These are phyloP conservation scores for Ricinus communis DNA, from an alignment of 345 rosid genomes.

Conservation along the genomic window DNA sequence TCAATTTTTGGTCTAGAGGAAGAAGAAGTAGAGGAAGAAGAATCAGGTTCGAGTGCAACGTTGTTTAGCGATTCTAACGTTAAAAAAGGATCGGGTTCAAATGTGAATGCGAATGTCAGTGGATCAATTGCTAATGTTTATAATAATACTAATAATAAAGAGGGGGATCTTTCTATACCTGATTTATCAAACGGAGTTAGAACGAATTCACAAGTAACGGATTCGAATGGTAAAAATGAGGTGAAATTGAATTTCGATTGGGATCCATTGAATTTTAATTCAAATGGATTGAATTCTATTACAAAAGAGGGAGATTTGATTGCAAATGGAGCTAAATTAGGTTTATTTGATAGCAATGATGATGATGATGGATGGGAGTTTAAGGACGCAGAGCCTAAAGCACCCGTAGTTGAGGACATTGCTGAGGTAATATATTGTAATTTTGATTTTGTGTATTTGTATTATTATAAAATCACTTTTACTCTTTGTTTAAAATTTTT, in stretches of 20 bases:
- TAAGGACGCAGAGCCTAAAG: constrained; percentile 28
- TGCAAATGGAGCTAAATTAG: constrained; percentile 9
- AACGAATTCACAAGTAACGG: background rate
- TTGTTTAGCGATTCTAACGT: constrained; percentile 28
- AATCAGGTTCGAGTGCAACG: constrained; percentile 34
- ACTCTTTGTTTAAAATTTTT: too few species aligned
- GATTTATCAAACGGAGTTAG: background rate
- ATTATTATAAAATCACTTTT: too few species aligned
- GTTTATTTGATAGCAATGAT: constrained; percentile 1
- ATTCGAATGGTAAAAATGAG: constrained; percentile 3
- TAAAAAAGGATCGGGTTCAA: constrained; percentile 23
- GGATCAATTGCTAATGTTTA: constrained; percentile 52
- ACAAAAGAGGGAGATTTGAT: background rate
- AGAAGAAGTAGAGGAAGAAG: constrained; percentile 40
- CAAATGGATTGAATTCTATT: too few species aligned
- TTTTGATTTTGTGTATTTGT: background rate
- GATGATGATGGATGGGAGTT: constrained; percentile 46
- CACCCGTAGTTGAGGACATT: too few species aligned
- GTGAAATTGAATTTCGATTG: constrained; percentile 14
- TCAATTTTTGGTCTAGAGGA: constrained; percentile 68
- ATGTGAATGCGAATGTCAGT: constrained; percentile 21
- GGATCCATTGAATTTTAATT: constrained; percentile 19
- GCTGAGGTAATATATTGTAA: constrained; percentile 28
- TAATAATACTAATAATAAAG: constrained; percentile 7
- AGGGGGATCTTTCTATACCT: constrained; percentile 21